Evolutionary conservation across 2,329 filamentous ascomycete species (phyloP).

Genomic region (Dothidotthia symphoricarpi): DNA sequence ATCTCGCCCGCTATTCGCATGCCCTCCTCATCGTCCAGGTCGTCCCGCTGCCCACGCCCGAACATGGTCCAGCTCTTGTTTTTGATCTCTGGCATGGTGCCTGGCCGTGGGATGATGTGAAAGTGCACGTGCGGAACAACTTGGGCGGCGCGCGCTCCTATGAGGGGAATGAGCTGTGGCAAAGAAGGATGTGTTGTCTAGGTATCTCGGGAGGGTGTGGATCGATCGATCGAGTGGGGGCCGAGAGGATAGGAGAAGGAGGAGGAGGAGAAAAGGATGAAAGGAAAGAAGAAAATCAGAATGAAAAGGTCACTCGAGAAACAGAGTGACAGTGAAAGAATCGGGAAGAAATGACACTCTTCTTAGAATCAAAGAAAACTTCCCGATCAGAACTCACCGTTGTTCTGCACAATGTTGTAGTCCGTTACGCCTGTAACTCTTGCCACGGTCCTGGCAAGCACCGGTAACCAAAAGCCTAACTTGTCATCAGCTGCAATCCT

Average conservation of each 20-base stretch:
- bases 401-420: conserved; percentile 98
- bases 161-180: background rate
- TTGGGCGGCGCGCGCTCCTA: conserved; percentile 79
- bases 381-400: conserved; percentile 52
- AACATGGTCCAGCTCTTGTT: conserved; percentile 78
- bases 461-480: conserved; percentile 59
- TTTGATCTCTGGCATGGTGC: conserved; percentile 51
- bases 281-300: background rate
- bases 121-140: conserved; percentile 94
- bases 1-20: conserved; percentile 56
- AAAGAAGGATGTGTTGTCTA: conserved; percentile 3
- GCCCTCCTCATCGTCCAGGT: conserved; percentile 75
- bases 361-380: background rate
- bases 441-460: conserved; percentile 70
- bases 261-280: background rate
- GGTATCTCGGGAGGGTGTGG: too few relatives aligned
- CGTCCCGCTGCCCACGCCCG: conserved; percentile 68
- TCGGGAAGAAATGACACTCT: too few relatives aligned
- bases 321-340: too few relatives aligned
- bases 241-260: background rate
- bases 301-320: background rate
- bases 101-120: conserved; percentile 83
- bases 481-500: background rate
- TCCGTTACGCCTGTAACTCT: conserved; percentile 69
- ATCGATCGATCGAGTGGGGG: too few relatives aligned